phyloP scores from a whole-genome alignment of 768 basidiomycete genomes.

The Xerocomellus chrysenteron region DNA sequence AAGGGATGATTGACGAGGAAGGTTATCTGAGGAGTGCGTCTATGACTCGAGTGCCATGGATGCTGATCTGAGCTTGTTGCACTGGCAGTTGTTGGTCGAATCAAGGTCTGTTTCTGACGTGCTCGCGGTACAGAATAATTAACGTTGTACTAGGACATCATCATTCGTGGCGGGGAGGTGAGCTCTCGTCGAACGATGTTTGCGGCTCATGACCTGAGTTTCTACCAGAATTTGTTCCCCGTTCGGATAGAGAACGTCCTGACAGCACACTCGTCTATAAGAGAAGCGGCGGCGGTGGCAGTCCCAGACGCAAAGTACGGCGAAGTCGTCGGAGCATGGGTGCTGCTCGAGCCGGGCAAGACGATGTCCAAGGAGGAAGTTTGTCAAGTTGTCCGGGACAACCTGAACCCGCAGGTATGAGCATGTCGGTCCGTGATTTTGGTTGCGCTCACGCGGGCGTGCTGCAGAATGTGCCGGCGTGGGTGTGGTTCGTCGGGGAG shows the following conservation, averaged over 20 bases:
- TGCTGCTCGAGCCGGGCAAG: conserved; percentile 47
- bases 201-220: neutral
- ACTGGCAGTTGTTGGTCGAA: conserved; percentile 67
- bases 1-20: conserved; percentile 77
- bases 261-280: conserved; percentile 51
- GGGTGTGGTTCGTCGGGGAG: conserved; percentile 83
- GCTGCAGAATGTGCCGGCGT: conserved; percentile 67
- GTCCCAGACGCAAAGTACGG: conserved; percentile 70
- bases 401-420: conserved; percentile 79
- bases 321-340: conserved; percentile 82
- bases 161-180: conserved; percentile 85
- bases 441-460: conserved; percentile 2
- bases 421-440: neutral
- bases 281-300: conserved; percentile 71
- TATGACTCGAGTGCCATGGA: neutral
- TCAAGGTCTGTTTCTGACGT: conserved; percentile 51
- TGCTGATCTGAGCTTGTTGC: neutral
- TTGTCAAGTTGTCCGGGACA: conserved; percentile 48
- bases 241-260: conserved; percentile 82
- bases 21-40: conserved; percentile 71
- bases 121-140: neutral
- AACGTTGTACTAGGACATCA: conserved; percentile 56
- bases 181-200: neutral
- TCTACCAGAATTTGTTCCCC: conserved; percentile 72
- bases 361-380: conserved; percentile 51